Percentiles rank a stretch among this genome's conserved stretches.
Conservation (phyloP, 1,139 yeast species). For the Hanseniaspora sp. region DNA sequence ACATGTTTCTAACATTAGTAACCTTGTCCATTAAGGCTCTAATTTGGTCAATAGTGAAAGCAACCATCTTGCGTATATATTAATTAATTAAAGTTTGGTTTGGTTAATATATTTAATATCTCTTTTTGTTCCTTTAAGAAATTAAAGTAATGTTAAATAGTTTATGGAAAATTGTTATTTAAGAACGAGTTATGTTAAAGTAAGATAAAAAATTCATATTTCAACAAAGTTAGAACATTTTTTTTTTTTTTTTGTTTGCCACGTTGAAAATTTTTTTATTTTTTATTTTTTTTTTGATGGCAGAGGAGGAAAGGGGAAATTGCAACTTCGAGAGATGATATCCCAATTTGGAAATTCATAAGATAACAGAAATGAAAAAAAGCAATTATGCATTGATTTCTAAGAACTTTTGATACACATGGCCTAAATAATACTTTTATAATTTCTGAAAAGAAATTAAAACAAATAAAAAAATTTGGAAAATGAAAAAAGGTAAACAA, state of each 20-base stretch:
- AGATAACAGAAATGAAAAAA: not conserved
- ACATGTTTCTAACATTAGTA: constrained; percentile 99
- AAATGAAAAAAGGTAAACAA: no score
- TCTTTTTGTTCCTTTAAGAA: no score
- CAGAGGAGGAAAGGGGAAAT: not conserved
- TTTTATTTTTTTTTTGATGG: no score
- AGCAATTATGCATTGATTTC: not conserved
- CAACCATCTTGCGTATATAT: constrained; percentile 29
- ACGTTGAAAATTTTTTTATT: not conserved
- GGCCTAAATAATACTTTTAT: not conserved
- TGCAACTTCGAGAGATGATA: not conserved
- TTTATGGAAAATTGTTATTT: no score
- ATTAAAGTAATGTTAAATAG: no score
- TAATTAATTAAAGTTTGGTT: constrained; percentile 13
- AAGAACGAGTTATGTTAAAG: no score
- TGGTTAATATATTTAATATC: not conserved
- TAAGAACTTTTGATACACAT: not conserved
- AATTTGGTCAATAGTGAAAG: constrained; percentile 61
- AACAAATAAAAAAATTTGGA: no score
- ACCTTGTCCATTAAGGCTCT: constrained; percentile 99
- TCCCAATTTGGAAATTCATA: not conserved
- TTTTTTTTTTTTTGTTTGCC: not conserved
- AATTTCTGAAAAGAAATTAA: not conserved
- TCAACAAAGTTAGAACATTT: no score
- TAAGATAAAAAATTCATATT: no score